phyloP scores from a whole-genome alignment of 1,284 basidiomycete species.

The Papiliotrema terrestris region DNA sequence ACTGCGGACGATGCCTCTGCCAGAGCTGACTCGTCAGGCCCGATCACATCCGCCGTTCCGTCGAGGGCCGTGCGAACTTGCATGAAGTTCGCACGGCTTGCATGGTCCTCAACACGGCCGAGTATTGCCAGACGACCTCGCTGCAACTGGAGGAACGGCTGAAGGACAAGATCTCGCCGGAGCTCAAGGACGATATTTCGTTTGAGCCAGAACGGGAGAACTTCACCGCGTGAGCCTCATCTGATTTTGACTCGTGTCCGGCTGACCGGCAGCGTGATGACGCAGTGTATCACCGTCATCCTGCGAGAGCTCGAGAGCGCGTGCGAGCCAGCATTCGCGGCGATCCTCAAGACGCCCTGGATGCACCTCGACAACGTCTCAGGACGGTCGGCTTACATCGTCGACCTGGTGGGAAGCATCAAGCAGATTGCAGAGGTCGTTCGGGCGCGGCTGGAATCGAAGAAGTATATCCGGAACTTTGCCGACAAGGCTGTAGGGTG shows the following conservation, averaged over 20 bases:
- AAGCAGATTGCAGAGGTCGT: constrained; percentile 56
- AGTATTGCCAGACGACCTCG: constrained; percentile 93
- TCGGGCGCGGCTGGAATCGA: constrained; percentile 67
- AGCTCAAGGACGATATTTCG: constrained; percentile 72
- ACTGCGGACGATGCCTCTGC: not conserved
- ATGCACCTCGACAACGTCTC: constrained; percentile 71
- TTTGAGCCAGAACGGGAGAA: constrained; percentile 81
- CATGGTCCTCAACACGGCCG: constrained; percentile 90
- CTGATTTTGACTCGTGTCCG: not conserved
- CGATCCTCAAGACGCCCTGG: constrained; percentile 75
- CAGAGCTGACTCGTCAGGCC: constrained; percentile 7
- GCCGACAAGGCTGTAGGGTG: constrained; percentile 88
- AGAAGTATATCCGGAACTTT: constrained; percentile 86
- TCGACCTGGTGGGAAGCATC: constrained; percentile 83
- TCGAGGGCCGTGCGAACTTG: constrained; percentile 70
- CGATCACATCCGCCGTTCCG: constrained; percentile 60
- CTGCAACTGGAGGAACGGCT: constrained; percentile 91
- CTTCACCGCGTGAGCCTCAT: constrained; percentile 67
- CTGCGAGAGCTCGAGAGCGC: constrained; percentile 76
- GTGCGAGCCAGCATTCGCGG: constrained; percentile 69
- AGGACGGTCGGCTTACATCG: constrained; percentile 74
- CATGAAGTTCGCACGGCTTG: constrained; percentile 75
- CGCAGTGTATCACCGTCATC: constrained; percentile 70
- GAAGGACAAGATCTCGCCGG: constrained; percentile 70
- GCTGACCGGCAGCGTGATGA: constrained; percentile 61